Conservation (phyloP, 2,329 filamentous ascomycete species). For the Proliferodiscus dingleyae region DNA sequence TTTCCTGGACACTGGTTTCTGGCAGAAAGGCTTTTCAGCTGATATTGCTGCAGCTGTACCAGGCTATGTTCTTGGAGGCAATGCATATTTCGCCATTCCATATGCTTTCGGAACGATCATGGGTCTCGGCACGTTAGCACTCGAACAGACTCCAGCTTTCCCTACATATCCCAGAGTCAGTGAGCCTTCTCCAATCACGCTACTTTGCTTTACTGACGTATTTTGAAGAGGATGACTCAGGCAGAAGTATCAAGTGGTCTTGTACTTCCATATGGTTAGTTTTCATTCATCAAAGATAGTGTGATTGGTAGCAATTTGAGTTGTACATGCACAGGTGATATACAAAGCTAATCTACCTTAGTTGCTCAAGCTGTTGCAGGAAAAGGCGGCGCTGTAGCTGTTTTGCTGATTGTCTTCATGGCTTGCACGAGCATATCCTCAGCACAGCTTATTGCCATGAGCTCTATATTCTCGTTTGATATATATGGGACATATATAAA, state of each 20-base stretch:
- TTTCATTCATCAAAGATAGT: too few species aligned
- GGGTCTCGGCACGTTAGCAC: conserved; percentile 42
- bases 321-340: too few species aligned
- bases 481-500: conserved; percentile 82
- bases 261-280: too few species aligned
- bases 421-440: conserved; percentile 77
- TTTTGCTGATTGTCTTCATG: conserved; percentile 69
- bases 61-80: conserved; percentile 46
- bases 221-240: too few species aligned
- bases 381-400: conserved; percentile 61
- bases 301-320: too few species aligned
- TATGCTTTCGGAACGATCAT: conserved; percentile 38
- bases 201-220: too few species aligned
- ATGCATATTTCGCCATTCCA: conserved; percentile 49
- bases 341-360: too few species aligned
- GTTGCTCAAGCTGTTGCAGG: conserved; percentile 66
- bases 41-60: conserved; percentile 43
- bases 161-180: conserved; percentile 55
- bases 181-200: too few species aligned
- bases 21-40: conserved; percentile 47
- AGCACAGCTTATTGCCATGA: conserved; percentile 77
- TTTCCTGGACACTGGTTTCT: conserved; percentile 51
- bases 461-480: conserved; percentile 80
- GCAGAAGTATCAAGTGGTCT: too few species aligned
- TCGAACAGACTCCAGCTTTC: conserved; percentile 45